These are phyloP conservation scores for Fusarium sp. DNA, from an alignment of 2,329 filamentous ascomycete genomes.

Conservation along the genomic window DNA sequence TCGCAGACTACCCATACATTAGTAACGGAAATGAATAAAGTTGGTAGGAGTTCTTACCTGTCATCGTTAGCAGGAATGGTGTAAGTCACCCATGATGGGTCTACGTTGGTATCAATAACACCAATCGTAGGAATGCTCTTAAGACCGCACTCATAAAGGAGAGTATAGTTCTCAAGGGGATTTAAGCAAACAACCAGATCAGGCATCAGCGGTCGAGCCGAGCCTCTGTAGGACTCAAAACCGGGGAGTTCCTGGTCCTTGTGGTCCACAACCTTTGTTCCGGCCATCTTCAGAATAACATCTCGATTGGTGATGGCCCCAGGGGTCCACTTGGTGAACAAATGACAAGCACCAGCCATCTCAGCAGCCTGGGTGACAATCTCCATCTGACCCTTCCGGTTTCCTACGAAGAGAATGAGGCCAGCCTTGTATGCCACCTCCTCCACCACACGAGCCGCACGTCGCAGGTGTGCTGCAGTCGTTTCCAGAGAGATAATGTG, in stretches of 20 bases:
- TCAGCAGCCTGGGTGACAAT: slow-evolving; percentile 84
- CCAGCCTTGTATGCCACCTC: slow-evolving; percentile 86
- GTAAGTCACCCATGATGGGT: slow-evolving; percentile 95
- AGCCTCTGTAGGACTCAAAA: slow-evolving; percentile 72
- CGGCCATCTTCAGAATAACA: slow-evolving; percentile 79
- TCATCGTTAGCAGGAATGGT: slow-evolving; percentile 97
- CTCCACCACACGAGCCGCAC: slow-evolving; percentile 91
- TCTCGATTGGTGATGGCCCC: slow-evolving; percentile 93
- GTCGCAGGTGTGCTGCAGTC: slow-evolving; percentile 88
- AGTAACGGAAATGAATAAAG: slow-evolving; percentile 27
- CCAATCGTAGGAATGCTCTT: slow-evolving; percentile 94
- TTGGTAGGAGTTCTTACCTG: slow-evolving; percentile 64
- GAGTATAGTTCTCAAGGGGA: slow-evolving; percentile 88
- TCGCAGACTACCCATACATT: slow-evolving; percentile 70
- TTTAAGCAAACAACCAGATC: slow-evolving; percentile 95
- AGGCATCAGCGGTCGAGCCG: slow-evolving; percentile 76
- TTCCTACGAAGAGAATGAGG: slow-evolving; percentile 90
- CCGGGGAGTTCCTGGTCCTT: slow-evolving; percentile 69
- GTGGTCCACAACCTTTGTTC: slow-evolving; percentile 80
- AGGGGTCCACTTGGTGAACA: slow-evolving; percentile 93
- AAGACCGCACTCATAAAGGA: slow-evolving; percentile 90
- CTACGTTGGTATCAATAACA: slow-evolving; percentile 90
- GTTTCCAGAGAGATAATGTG: slow-evolving; percentile 94
- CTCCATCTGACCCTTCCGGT: slow-evolving; percentile 81
- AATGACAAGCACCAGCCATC: slow-evolving; percentile 81